phyloP scores from a whole-genome alignment of 2,329 filamentous ascomycete species.

The Periconia sp. region DNA sequence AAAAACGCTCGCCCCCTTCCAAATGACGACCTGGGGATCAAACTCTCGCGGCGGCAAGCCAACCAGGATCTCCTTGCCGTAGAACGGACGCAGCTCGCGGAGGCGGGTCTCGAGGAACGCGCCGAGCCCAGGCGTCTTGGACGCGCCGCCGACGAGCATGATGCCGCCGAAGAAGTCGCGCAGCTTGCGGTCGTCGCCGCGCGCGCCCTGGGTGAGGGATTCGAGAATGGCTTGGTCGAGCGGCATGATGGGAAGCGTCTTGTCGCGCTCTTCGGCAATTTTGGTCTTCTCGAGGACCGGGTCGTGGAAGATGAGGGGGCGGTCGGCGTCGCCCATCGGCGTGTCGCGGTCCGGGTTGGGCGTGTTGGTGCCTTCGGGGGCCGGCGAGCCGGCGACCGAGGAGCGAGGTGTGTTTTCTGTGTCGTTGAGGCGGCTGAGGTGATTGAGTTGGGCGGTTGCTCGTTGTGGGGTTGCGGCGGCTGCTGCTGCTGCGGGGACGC shows the following conservation, averaged over 20 bases:
- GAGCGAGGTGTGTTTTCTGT: slow-evolving; percentile 76
- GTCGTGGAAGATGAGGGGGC: slow-evolving; percentile 42
- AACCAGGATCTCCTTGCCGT: slow-evolving; percentile 67
- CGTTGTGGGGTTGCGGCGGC: slow-evolving; percentile 57
- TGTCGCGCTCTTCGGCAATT: slow-evolving; percentile 69
- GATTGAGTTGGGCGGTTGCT: slow-evolving; percentile 65
- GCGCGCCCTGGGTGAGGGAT: slow-evolving; percentile 82
- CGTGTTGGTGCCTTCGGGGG: slow-evolving; percentile 78
- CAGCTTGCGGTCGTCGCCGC: slow-evolving; percentile 88
- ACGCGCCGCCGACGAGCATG: slow-evolving; percentile 43
- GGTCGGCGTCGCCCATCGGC: slow-evolving; percentile 45
- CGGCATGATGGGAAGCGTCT: slow-evolving; percentile 77
- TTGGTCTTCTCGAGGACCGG: slow-evolving; percentile 53
- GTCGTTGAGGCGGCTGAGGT: slow-evolving; percentile 68
- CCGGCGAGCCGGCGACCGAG: slow-evolving; percentile 85
- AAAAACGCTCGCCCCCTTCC: slow-evolving; percentile 98
- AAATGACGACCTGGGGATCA: slow-evolving; percentile 94
- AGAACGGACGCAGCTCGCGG: slow-evolving; percentile 63
- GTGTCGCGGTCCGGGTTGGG: slow-evolving; percentile 57
- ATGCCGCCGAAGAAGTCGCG: slow-evolving; percentile 68
- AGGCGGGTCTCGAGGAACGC: slow-evolving; percentile 82
- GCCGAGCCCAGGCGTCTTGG: slow-evolving; percentile 67
- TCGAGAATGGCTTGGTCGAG: slow-evolving; percentile 89
- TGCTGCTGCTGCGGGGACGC: slow-evolving; percentile 54
- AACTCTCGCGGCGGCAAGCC: slow-evolving; percentile 81